phyloP scores from a whole-genome alignment of 2,329 filamentous ascomycete genomes.

The Cercospora canescens region DNA sequence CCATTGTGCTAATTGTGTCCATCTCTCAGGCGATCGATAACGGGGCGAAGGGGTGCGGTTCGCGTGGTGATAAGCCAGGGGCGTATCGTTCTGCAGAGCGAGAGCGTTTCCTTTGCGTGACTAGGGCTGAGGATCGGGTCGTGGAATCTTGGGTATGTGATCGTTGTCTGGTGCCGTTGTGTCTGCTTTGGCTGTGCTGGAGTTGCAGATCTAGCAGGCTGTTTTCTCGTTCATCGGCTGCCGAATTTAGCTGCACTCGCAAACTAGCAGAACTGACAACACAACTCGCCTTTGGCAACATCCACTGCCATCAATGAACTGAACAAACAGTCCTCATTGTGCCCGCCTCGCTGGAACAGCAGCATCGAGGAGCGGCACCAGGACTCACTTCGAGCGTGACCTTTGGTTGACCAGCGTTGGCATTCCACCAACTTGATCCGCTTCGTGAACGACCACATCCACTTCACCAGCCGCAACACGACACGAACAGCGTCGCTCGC shows the following conservation, averaged over 20 bases:
- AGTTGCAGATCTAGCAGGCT: neutral
- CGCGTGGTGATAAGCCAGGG: neutral
- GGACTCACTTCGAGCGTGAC: too few species aligned
- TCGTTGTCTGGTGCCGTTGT: neutral
- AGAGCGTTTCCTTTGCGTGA: neutral
- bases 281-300: neutral
- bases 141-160: neutral
- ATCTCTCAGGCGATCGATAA: neutral
- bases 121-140: neutral
- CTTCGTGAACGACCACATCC: neutral
- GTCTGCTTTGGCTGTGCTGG: neutral
- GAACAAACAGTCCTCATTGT: neutral
- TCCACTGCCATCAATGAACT: neutral
- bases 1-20: too few species aligned
- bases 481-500: neutral
- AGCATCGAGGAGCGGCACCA: neutral
- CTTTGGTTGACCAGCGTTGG: too few species aligned
- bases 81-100: neutral
- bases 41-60: neutral
- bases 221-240: neutral
- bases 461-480: neutral
- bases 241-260: neutral
- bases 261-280: neutral
- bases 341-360: neutral
- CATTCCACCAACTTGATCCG: neutral